Base-by-base conservation (phyloP, 192 early-diverging fungal genomes). In the Helicostylum pulchrum region DNA sequence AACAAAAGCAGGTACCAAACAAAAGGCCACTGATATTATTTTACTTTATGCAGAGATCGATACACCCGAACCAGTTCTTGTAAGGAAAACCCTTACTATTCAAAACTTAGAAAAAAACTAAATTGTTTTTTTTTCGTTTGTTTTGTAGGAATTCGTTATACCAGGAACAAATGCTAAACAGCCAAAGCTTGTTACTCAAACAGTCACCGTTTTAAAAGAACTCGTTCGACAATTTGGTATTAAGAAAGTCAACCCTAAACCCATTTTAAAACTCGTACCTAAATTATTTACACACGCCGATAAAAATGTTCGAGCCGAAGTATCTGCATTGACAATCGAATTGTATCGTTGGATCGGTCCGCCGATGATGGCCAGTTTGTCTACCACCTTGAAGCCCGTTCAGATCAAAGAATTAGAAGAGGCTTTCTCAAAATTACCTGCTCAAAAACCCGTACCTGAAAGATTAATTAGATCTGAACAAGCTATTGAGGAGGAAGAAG, bases 251-350 rank as follows among this genome's bases (percentile, higher is more conserved):
- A 82, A 81, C 34, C 77, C 90, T n/a, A 97, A 95, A 65, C 89
- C 88, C 3, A 76, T 98, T 31, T 54, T 97, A 31, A 97, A 97
- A 71, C 78, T 82, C 9, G 70, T 99, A 30, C 79, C 92, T 30
- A 92, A 94, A 69, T 78, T 97, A 30, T 98, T 99, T 79, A 89
- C 89, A 42, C 95, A 98, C 68, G 87, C 87, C 31, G 97, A 99
- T 69, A 96, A 94, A 57, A 86, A 80, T 52, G 96, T 99, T 12
- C 83, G 97, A 49, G 80, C 81, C 12, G 97, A 99, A 81, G 83
- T 78, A 31, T 82, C 80, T 21, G 66, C 68, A 11, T 72, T 98
- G 51, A 81, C 89, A 0, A 76, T 95, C 44, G 96, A 98, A 78
- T 70, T 99, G 57, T 98, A 94, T 67, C 84, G 90, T 45, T 99